phyloP scores from a whole-genome alignment of 441 rosid species.

The Pelargonium fulgidum region DNA sequence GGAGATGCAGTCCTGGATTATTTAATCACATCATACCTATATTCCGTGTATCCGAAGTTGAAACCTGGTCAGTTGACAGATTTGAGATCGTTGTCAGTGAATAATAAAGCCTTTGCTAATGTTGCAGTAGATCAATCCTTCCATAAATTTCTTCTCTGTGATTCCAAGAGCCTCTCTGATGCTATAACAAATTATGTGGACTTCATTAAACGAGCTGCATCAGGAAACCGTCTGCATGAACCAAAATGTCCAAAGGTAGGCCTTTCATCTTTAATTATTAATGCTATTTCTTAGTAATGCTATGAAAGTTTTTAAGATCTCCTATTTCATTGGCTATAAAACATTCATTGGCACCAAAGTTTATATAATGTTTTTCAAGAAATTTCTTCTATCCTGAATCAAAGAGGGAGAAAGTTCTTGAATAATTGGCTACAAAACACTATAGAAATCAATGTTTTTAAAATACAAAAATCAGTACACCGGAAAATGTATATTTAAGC shows the following conservation, averaged over 20 bases:
- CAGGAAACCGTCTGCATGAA: constrained; percentile 38
- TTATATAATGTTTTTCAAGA: no score
- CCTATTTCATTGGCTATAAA: no score
- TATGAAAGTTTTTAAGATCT: no score
- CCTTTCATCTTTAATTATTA: neutral
- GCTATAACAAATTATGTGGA: constrained; percentile 52
- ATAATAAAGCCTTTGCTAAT: constrained; percentile 73
- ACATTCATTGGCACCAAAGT: no score
- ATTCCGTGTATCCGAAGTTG: constrained; percentile 71
- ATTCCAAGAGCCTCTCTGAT: constrained; percentile 50
- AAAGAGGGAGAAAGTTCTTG: no score
- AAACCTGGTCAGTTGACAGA: constrained; percentile 96
- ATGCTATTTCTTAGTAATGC: no score
- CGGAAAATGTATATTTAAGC: no score
- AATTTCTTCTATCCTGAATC: no score
- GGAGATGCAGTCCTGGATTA: constrained; percentile 98
- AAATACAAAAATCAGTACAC: no score
- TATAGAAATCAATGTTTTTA: no score
- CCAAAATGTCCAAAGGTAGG: constrained; percentile 87
- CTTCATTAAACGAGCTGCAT: constrained; percentile 34
- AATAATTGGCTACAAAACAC: no score
- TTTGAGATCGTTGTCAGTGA: constrained; percentile 78
- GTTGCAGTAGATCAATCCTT: constrained; percentile 62
- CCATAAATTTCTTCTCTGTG: constrained; percentile 53
- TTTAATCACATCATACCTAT: constrained; percentile 79